Evolutionary conservation across 495 filamentous ascomycete genomes (phyloP), one percentile per base, ranked within the genome.

Genomic region (Xylaria intraflava): DNA sequence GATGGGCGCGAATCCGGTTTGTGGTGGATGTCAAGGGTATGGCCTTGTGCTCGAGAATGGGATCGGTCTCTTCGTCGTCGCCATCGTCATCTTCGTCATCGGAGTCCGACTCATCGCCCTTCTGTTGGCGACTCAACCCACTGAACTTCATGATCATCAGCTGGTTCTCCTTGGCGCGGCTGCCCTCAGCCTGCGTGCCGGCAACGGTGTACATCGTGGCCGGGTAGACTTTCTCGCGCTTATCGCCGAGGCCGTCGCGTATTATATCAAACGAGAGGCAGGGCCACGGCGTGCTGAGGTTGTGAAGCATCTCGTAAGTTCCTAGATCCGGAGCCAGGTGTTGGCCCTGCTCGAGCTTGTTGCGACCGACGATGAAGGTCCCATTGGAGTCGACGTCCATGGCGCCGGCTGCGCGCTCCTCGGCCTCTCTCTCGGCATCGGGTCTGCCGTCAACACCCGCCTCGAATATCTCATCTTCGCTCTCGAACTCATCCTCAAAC

Each of bases 231-330:
- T 86, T 92, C 58, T 66, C 64, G 55, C 93, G 83, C 68, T 90
- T 86, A 62, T 95, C 88, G 31, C 93, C 93, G 19, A 98, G 75
- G n/a, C 77, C 72, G 71, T 98, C 93, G 64, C 77, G 85, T 26
- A 98, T 70, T 57, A 97, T 89, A 63, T 96, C 92, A 68, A 96
- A 95, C 10, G 91, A 96, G 8, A 98, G 81, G 60, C 93, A 98
- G 5, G 93, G 93, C 93, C 93, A 98, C 0, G 89, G 87, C 14
- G 90, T 85, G 68, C 85, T 91, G 40, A 97, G 77, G 40, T 83
- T 87, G 74, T 98, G 93, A 29, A 97, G 83, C 90, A 98, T 93
- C 61, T 95, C 83, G 72, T 98, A 98, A 2, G 93, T 90, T 6
- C 86, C 89, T 33, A 85, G 75, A 69, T 98, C 93, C 12, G 93